Evolutionary conservation across 2,329 filamentous ascomycete genomes (phyloP).

Genomic region (Beauveria rudraprayagi): DNA sequence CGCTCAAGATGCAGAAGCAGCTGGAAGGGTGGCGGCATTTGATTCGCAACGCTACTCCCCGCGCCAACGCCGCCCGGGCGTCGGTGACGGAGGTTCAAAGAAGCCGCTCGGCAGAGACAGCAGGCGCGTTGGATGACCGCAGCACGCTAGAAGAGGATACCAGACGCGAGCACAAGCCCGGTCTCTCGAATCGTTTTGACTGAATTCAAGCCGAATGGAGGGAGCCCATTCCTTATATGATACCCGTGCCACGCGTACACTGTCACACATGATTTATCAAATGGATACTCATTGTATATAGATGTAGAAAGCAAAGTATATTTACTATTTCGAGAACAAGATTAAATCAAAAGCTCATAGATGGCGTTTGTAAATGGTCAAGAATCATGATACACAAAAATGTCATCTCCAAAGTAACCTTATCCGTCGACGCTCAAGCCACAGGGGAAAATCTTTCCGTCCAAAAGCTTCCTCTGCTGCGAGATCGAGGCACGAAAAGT

Average conservation of each 20-base stretch:
- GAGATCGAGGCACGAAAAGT: neutral
- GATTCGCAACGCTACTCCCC: constrained; percentile 9
- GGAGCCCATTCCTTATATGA: neutral
- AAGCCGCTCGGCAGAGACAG: too few species aligned
- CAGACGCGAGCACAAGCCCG: neutral
- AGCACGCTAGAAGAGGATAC: neutral
- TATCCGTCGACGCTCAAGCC: neutral
- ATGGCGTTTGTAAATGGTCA: neutral
- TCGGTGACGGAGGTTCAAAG: neutral
- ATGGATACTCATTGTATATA: neutral
- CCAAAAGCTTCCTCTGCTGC: neutral
- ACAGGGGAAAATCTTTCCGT: neutral
- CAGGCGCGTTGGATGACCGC: neutral
- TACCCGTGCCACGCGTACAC: neutral
- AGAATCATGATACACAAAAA: constrained; percentile 9
- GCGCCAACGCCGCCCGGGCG: neutral
- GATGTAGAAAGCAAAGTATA: neutral
- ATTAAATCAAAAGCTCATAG: neutral
- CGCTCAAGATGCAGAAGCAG: constrained; percentile 12
- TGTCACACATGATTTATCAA: neutral
- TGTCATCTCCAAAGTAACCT: neutral
- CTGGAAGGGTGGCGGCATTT: constrained; percentile 20
- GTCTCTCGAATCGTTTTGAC: neutral
- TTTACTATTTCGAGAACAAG: neutral
- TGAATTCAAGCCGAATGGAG: neutral